A percentile compares a stretch with the other conserved stretches of the same genome.
phyloP scores from a whole-genome alignment of 805 yeast species.

The Hanseniaspora pseudoguilliermondii region DNA sequence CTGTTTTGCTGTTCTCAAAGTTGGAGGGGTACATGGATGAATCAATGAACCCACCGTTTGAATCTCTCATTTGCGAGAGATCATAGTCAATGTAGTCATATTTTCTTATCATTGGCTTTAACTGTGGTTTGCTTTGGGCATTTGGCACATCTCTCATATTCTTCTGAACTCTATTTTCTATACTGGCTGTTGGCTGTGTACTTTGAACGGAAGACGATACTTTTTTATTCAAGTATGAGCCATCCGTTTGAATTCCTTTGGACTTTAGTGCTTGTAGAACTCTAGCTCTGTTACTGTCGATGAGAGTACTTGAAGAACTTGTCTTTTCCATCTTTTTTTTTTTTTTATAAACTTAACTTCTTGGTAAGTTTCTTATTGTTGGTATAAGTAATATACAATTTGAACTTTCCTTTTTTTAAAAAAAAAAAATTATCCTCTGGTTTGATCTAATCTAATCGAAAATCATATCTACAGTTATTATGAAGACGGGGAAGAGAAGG shows the following conservation, averaged over 20 bases:
- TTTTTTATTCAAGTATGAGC: not conserved
- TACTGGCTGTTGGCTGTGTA: not conserved
- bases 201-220: not conserved
- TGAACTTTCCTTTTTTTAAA: no score
- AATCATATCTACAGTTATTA: no score
- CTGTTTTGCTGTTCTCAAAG: not conserved
- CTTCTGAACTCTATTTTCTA: not conserved
- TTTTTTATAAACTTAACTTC: not conserved
- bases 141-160: slow-evolving; percentile 6
- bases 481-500: no score
- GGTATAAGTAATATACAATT: no score
- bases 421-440: no score
- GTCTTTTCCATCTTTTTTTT: not conserved
- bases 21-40: slow-evolving; percentile 7
- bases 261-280: slow-evolving; percentile 48
- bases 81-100: slow-evolving; percentile 73
- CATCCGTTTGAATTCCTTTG: slow-evolving; percentile 26
- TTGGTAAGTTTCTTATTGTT: not conserved
- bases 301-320: not conserved
- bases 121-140: not conserved
- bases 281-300: slow-evolving; percentile 42
- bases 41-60: slow-evolving; percentile 68
- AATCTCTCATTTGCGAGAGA: slow-evolving; percentile 78
- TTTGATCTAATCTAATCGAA: no score
- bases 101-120: slow-evolving; percentile 38